A percentile compares a stretch with the other conserved stretches of the same genome.
Conservation (phyloP, 306 rosid genomes). For the Inga leiocalycina region DNA sequence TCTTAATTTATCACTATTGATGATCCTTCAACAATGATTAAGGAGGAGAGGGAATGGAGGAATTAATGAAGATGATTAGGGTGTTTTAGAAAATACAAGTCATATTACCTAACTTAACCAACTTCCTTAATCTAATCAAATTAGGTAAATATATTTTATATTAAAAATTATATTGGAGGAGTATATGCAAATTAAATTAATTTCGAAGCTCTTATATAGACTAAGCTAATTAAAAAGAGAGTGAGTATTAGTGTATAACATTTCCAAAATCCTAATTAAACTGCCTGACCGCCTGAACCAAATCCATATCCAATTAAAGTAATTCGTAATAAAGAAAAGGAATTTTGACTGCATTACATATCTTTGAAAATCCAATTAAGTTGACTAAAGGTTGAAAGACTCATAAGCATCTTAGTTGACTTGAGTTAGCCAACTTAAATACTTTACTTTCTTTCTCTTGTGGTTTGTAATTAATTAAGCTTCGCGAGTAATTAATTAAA, state of each 20-base stretch:
- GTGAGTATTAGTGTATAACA: neutral
- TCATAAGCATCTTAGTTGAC: neutral
- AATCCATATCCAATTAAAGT: neutral
- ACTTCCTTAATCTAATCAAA: no score
- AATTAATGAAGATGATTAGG: no score
- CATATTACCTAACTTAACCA: no score
- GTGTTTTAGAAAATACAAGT: no score
- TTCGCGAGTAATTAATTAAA: neutral
- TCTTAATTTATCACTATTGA: no score
- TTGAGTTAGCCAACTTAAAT: neutral
- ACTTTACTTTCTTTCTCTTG: neutral
- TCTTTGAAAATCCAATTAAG: neutral
- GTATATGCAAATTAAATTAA: no score
- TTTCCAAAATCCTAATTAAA: neutral
- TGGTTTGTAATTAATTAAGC: neutral
- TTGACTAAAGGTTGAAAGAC: neutral
- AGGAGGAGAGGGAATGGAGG: no score
- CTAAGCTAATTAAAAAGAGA: no score
- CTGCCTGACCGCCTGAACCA: neutral
- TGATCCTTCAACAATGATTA: no score
- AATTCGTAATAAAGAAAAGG: neutral
- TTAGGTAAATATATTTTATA: no score
- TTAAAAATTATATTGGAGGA: no score
- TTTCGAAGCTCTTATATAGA: no score
- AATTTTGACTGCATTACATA: neutral